Base-by-base conservation (phyloP, 345 rosid species). In the Nasturtium officinale region DNA sequence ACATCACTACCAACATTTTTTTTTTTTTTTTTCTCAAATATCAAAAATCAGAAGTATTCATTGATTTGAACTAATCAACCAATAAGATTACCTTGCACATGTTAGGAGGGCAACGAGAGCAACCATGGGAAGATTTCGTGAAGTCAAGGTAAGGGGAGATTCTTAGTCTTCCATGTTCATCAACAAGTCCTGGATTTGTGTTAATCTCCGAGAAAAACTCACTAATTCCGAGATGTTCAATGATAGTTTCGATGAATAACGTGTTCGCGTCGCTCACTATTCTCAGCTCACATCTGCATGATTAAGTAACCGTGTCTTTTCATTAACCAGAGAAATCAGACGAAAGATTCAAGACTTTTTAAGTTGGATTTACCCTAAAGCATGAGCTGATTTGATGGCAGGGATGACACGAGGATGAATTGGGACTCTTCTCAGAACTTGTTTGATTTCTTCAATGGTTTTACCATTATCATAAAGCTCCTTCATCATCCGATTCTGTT, bases 1-100 rank as follows among this genome's bases (percentile, higher is more conserved):
- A 16, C 30, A 7, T 18, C 56, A 63, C 8, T 4, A 1, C 25
- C 8, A n/a, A n/a, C n/a, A n/a, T n/a, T 18, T 2, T 7, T 15
- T 29, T 3, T 5, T 43, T 0, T 30, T 3, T 9, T 46, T 16
- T 61, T 23, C 23, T 15, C 66, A n/a, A 40, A 13, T 29, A 7
- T 42, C 18, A 45, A 8, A 29, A 46, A 18, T 0, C 46, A 61
- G 18, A 60, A 28, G 2, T 9, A 32, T 0, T 13, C 38, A 16
- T 45, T 20, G 7, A 45, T 25, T 10, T 53, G 2, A 9, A 55
- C 26, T 13, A 18, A 52, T 9, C 12, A 35, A 68, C 1, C 3
- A 16, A 38, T 35, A 3, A 35, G 5, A 7, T 20, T 82, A 92
- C 98, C 96, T 93, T 90, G 90, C 98, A 93, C 98, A 93, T 93